A percentile compares a stretch with the other conserved stretches of the same genome.
Evolutionary conservation across 805 yeast genomes (phyloP).

Genomic region (Metschnikowia aberdeeniae): DNA sequence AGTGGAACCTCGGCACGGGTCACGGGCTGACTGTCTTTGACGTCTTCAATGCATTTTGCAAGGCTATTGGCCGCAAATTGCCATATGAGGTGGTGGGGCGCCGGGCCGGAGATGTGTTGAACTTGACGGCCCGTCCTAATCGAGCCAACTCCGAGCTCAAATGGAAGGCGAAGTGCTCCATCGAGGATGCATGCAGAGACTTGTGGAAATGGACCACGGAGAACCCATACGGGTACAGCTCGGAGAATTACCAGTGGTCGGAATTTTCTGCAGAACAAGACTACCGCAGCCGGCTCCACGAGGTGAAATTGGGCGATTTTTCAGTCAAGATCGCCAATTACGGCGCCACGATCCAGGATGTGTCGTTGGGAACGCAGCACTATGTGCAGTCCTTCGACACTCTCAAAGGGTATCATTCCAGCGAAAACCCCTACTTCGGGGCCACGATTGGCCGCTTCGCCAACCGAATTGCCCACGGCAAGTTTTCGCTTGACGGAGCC

Average conservation of each 20-base stretch:
- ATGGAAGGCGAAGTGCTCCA: slow-evolving; percentile 55
- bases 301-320: slow-evolving; percentile 26
- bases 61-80: slow-evolving; percentile 58
- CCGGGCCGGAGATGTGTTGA: slow-evolving; percentile 72
- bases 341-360: slow-evolving; percentile 49
- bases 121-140: slow-evolving; percentile 66
- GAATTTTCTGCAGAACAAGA: slow-evolving; percentile 18
- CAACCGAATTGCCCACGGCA: slow-evolving; percentile 50
- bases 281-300: slow-evolving; percentile 34
- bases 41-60: slow-evolving; percentile 59
- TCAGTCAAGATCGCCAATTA: slow-evolving; percentile 43
- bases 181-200: slow-evolving; percentile 65
- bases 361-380: slow-evolving; percentile 35
- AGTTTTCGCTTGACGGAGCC: slow-evolving; percentile 38
- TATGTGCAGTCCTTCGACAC: slow-evolving; percentile 39
- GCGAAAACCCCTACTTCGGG: slow-evolving; percentile 50
- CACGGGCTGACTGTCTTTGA: slow-evolving; percentile 76
- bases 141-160: slow-evolving; percentile 63
- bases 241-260: slow-evolving; percentile 33
- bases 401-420: slow-evolving; percentile 24
- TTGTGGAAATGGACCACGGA: slow-evolving; percentile 74
- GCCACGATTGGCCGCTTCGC: slow-evolving; percentile 66
- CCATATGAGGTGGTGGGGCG: slow-evolving; percentile 64
- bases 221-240: slow-evolving; percentile 60
- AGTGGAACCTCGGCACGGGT: slow-evolving; percentile 84